Evolutionary conservation across 1,284 basidiomycete species (phyloP), one percentile per base, ranked within the genome.

Genomic region (Chiua sp.): DNA sequence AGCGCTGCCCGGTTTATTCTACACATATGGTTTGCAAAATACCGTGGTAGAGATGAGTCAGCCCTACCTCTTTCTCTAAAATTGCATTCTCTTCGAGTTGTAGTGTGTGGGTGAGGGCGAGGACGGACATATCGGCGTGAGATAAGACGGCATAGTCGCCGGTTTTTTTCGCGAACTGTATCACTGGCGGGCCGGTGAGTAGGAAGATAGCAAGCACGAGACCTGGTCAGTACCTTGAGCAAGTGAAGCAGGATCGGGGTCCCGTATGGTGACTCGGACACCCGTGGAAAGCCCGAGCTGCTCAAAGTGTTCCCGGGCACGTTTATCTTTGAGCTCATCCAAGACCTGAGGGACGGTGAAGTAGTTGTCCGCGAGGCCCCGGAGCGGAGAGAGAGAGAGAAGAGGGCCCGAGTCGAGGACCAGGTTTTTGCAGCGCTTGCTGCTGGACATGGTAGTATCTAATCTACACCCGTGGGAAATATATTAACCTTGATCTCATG

Each of bases 71-170:
- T 52, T 62, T 59, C 48, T 65, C 63, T n/a, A 47, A 48, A 8
- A 49, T 33, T 39, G 48, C 61, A 32, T 55, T 66, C 59, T 66
- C 57, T 82, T 84, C 78, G 87, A 80, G 75, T 62, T 83, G 89
- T 58, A 96, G 78, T 50, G 90, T 86, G 72, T 93, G 91, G 0
- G 96, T 94, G 66, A 99, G 80, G 0, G 98, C 98, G 50, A 99
- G 79, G 46, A 99, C 90, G 65, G 92, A 90, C 59, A 99, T 76
- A 87, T 99, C 98, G 20, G 96, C 86, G 69, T 90, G 85, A 12
- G 96, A 98, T 35, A 99, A 83, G 50, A 97, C 97, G 39, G 93
- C 83, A 72, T 95, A 97, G 77, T 99, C 98, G 77, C 98, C 98
- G 0, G 97, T 98, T 81, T 94, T 94, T 81, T 94, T 96, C 5